A percentile compares a stretch with the other conserved stretches of the same genome.
Conservation (phyloP, 805 yeast genomes). For the Wickerhamomyces rabaulensis region DNA sequence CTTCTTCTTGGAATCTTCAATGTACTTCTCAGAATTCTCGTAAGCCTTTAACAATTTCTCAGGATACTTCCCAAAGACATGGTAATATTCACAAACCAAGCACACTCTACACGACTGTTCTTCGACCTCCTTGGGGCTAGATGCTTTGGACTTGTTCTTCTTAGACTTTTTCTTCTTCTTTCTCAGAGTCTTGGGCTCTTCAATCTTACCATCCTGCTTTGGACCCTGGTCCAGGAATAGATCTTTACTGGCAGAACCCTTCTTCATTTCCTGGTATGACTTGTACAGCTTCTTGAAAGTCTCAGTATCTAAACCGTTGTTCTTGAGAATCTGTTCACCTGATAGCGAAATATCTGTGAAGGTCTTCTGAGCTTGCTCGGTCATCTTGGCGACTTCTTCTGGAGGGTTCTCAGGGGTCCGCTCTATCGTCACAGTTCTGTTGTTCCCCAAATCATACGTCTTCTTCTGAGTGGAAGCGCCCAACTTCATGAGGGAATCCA, state of each 20-base stretch:
- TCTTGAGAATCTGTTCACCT: neutral
- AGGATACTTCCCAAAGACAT: conserved; percentile 1
- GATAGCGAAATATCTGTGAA: neutral
- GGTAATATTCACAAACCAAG: conserved; percentile 1
- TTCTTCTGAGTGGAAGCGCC: neutral
- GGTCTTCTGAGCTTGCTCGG: neutral
- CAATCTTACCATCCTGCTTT: neutral
- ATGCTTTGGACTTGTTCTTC: neutral
- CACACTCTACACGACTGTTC: neutral
- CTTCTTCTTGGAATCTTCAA: neutral
- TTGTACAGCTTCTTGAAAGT: neutral
- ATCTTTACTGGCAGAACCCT: neutral
- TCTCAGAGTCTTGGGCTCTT: neutral
- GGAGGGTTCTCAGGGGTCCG: neutral
- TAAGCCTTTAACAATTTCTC: neutral
- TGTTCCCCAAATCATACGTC: neutral
- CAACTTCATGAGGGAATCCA: neutral
- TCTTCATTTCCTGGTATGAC: neutral
- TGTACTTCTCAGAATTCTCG: neutral
- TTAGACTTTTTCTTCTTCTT: neutral
- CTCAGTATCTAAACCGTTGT: neutral
- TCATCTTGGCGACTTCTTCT: neutral
- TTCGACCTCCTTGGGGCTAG: neutral
- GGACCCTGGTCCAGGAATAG: neutral
- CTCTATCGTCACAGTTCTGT: neutral